These are phyloP conservation scores for Adansonia grandidieri DNA, from an alignment of 441 rosid species.

Conservation along the genomic window DNA sequence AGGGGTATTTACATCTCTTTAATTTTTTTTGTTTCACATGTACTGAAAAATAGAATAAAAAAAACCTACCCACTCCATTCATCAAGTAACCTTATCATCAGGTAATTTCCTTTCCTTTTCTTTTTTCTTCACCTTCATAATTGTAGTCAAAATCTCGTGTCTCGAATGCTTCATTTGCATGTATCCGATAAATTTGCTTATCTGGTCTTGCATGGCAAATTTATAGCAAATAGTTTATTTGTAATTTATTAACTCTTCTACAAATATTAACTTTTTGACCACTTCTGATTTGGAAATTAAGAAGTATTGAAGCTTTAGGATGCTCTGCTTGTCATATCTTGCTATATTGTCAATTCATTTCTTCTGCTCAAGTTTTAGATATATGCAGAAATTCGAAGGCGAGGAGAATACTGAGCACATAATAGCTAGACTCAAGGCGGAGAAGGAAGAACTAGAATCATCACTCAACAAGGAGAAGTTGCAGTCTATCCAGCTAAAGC, in stretches of 20 bases:
- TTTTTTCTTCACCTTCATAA: background rate
- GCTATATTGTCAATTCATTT: background rate
- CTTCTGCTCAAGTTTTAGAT: slow-evolving; percentile 24
- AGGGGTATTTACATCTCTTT: background rate
- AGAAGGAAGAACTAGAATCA: slow-evolving; percentile 82
- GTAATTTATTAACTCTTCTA: background rate
- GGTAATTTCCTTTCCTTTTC: background rate
- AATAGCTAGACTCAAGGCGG: slow-evolving; percentile 62
- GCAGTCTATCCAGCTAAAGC: slow-evolving; percentile 69
- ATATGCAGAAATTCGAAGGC: slow-evolving; percentile 54
- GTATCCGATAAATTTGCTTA: background rate
- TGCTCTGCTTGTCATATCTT: background rate
- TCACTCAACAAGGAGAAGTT: slow-evolving; percentile 75
- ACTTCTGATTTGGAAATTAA: slow-evolving; percentile 1
- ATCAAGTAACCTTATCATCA: background rate
- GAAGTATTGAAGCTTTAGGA: background rate
- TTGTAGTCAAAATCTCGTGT: background rate
- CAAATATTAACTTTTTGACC: background rate
- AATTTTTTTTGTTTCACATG: background rate
- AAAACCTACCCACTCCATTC: background rate
- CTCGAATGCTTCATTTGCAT: background rate
- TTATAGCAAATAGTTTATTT: background rate
- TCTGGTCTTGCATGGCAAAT: background rate
- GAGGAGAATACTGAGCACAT: slow-evolving; percentile 53
- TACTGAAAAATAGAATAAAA: background rate